phyloP scores from a whole-genome alignment of 208 protist genomes.

The Leishmania amazonensis region DNA sequence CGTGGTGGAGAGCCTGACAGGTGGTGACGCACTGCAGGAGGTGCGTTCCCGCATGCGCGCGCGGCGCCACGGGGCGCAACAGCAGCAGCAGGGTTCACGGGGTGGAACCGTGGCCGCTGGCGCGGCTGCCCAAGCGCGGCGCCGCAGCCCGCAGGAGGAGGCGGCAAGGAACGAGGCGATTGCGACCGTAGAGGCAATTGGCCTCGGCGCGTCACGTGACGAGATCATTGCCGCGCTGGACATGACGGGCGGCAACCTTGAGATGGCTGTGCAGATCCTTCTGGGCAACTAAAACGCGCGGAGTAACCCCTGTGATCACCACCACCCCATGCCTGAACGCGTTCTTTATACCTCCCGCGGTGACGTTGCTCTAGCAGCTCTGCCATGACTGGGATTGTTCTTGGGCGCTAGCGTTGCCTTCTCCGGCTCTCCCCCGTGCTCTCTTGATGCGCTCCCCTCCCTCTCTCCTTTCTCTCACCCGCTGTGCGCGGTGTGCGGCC shows the following conservation, averaged over 20 bases:
- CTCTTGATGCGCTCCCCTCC: neutral
- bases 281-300: slow-evolving; percentile 23
- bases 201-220: slow-evolving; percentile 40
- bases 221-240: slow-evolving; percentile 49
- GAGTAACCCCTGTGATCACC: neutral
- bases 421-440: too few relatives aligned
- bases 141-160: slow-evolving; percentile 17
- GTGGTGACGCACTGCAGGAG: slow-evolving; percentile 16
- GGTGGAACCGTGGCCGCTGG: neutral
- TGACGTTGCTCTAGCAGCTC: neutral
- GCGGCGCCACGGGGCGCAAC: slow-evolving; percentile 12
- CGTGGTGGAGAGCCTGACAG: slow-evolving; percentile 51
- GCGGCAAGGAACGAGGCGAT: slow-evolving; percentile 26
- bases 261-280: slow-evolving; percentile 60
- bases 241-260: slow-evolving; percentile 46
- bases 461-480: neutral
- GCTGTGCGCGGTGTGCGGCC: neutral
- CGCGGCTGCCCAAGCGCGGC: neutral
- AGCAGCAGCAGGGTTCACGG: neutral
- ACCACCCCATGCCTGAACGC: neutral
- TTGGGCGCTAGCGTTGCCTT: neutral
- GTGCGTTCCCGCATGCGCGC: slow-evolving; percentile 23
- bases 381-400: neutral
- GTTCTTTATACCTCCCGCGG: neutral
- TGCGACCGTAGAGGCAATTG: slow-evolving; percentile 54